Conservation (phyloP, 768 basidiomycete genomes). For the Russula sp. region DNA sequence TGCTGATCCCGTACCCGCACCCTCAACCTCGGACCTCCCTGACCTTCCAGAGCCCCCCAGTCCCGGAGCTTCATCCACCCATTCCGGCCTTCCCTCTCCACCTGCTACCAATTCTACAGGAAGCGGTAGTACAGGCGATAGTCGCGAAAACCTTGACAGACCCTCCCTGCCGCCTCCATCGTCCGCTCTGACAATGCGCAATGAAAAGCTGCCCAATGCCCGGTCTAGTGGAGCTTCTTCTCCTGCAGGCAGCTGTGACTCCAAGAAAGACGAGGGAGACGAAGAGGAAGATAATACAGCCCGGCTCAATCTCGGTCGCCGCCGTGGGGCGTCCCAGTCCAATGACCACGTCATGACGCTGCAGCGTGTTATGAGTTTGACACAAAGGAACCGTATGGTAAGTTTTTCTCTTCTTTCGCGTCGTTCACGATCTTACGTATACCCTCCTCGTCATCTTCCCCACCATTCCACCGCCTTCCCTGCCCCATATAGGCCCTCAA, state of each 20-base stretch:
- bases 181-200: constrained; percentile 35
- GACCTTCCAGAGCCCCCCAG: constrained; percentile 65
- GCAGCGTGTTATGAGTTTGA: constrained; percentile 62
- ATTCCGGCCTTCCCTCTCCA: constrained; percentile 73
- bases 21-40: constrained; percentile 31
- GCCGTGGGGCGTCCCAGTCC: constrained; percentile 29
- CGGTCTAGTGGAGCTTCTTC: constrained; percentile 21
- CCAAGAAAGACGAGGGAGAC: constrained; percentile 44
- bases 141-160: constrained; percentile 37
- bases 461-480: not conserved
- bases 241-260: constrained; percentile 41
- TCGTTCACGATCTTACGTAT: not conserved
- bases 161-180: constrained; percentile 30
- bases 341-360: constrained; percentile 56
- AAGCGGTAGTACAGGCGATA: constrained; percentile 42
- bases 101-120: constrained; percentile 84
- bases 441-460: not conserved
- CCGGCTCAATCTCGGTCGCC: constrained; percentile 32
- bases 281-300: constrained; percentile 63
- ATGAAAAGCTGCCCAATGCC: constrained; percentile 33
- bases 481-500: constrained; percentile 18
- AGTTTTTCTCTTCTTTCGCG: constrained; percentile 28
- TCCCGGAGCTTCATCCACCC: constrained; percentile 44
- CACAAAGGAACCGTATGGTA: constrained; percentile 70
- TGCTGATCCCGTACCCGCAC: constrained; percentile 30